These are phyloP conservation scores for Begonia fuchsioides DNA, from an alignment of 306 rosid genomes.

Conservation along the genomic window DNA sequence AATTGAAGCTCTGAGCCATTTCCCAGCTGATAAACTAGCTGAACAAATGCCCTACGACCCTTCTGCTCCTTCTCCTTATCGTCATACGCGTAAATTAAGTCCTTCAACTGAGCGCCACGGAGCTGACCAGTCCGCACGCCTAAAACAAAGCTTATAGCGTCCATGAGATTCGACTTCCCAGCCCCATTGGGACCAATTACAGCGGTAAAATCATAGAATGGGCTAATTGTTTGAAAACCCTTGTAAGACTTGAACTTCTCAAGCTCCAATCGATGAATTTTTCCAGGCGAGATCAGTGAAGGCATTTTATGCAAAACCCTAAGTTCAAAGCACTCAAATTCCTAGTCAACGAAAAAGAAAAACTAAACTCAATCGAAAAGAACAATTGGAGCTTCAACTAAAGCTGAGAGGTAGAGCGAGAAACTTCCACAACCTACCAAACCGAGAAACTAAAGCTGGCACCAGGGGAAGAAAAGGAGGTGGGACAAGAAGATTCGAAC, in stretches of 20 bases:
- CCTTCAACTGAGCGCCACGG: constrained; percentile 97
- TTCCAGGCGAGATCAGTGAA: constrained; percentile 67
- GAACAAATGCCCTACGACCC: constrained; percentile 75
- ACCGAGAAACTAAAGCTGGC: too few relatives aligned
- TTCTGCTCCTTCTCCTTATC: constrained; percentile 84
- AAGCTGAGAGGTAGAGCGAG: too few relatives aligned
- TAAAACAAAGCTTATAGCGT: too few relatives aligned
- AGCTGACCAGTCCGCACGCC: too few relatives aligned
- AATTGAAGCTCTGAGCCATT: constrained; percentile 64
- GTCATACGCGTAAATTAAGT: constrained; percentile 80
- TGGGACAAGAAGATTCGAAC: too few relatives aligned
- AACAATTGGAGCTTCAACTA: too few relatives aligned
- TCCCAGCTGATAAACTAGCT: constrained; percentile 62
- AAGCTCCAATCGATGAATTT: constrained; percentile 72
- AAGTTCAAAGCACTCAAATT: constrained; percentile 17
- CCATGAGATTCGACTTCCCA: too few relatives aligned
- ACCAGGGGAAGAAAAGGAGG: too few relatives aligned
- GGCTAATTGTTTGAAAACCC: constrained; percentile 75
- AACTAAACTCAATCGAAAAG: too few relatives aligned
- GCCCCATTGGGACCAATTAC: too few relatives aligned
- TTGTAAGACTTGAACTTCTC: constrained; percentile 95
- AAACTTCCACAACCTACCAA: too few relatives aligned
- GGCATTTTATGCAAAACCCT: constrained; percentile 40
- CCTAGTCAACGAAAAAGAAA: background rate
- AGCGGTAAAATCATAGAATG: constrained; percentile 91